Conservation (phyloP, 441 rosid genomes). For the Eruca vesicaria region DNA sequence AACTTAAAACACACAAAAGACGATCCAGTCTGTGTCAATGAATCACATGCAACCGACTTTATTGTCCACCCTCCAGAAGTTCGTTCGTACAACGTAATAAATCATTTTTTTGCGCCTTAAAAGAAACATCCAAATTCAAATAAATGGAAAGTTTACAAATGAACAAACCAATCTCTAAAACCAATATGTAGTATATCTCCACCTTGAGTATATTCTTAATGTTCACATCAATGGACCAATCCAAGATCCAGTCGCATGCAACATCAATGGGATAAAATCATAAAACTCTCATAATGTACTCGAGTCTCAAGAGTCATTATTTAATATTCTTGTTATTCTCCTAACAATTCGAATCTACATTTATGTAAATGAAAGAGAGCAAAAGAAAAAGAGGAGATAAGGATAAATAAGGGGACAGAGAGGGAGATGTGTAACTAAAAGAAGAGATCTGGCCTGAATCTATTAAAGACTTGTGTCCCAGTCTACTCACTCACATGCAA, state of each 20-base stretch:
- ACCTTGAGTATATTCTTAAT: not conserved
- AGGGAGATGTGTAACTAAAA: slow-evolving; percentile 26
- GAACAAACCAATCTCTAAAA: not conserved
- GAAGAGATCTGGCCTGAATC: slow-evolving; percentile 19
- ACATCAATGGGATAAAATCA: not conserved
- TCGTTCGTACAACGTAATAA: not conserved
- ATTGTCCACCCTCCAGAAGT: not conserved
- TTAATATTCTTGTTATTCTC: not conserved
- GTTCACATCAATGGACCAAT: not conserved
- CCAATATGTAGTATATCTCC: not conserved
- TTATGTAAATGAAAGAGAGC: not conserved
- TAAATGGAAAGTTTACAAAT: not conserved
- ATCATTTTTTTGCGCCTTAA: not conserved
- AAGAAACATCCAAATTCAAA: not conserved
- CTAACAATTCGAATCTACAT: not conserved
- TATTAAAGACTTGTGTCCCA: slow-evolving; percentile 24
- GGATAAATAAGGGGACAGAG: slow-evolving; percentile 11
- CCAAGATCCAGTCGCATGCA: not conserved
- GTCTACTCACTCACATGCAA: slow-evolving; percentile 30
- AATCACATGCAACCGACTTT: slow-evolving; percentile 14
- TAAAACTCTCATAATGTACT: not conserved
- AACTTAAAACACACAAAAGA: not conserved
- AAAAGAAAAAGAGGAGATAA: not conserved
- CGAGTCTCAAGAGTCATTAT: not conserved
- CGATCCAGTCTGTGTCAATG: not conserved